phyloP scores from a whole-genome alignment of 495 filamentous ascomycete species.

The Penicillium riverlandense region DNA sequence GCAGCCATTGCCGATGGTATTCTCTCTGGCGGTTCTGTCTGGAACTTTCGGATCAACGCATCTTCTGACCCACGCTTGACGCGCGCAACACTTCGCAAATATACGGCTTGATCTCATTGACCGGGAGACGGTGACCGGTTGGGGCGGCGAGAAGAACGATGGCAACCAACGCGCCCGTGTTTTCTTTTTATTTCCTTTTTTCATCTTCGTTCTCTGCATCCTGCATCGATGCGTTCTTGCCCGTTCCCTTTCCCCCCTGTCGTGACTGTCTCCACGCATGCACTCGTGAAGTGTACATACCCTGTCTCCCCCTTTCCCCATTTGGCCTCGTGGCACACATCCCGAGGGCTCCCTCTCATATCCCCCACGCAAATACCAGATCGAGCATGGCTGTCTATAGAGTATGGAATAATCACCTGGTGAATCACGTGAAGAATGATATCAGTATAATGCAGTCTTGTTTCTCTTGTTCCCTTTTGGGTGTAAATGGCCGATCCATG shows the following conservation, averaged over 20 bases:
- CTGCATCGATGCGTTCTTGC: constrained; percentile 6
- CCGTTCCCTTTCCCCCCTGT: constrained; percentile 8
- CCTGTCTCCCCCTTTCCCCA: constrained; percentile 8
- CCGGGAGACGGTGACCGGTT: constrained; percentile 1
- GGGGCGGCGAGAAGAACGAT: constrained; percentile 7
- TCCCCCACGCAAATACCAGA: constrained; percentile 23
- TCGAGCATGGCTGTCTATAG: constrained; percentile 30
- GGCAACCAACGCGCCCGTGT: constrained; percentile 1
- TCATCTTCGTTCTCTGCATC: constrained; percentile 5
- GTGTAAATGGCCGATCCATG: too few species aligned
- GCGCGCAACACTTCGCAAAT: background rate
- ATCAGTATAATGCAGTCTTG: constrained; percentile 19
- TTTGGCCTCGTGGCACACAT: constrained; percentile 10
- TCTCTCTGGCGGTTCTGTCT: background rate
- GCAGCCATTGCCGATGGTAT: constrained; percentile 6
- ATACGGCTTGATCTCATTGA: constrained; percentile 7
- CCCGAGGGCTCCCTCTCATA: constrained; percentile 10
- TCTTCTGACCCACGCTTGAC: background rate
- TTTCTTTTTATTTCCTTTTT: background rate
- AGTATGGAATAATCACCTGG: constrained; percentile 27
- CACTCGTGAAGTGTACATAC: constrained; percentile 38
- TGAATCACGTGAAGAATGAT: constrained; percentile 24
- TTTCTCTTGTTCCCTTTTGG: background rate
- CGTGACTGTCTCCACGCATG: constrained; percentile 17
- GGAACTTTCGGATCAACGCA: background rate